Percentiles rank a stretch among this genome's conserved stretches.
Evolutionary conservation across 345 rosid species (phyloP).

Genomic region (Linum trigynum): DNA sequence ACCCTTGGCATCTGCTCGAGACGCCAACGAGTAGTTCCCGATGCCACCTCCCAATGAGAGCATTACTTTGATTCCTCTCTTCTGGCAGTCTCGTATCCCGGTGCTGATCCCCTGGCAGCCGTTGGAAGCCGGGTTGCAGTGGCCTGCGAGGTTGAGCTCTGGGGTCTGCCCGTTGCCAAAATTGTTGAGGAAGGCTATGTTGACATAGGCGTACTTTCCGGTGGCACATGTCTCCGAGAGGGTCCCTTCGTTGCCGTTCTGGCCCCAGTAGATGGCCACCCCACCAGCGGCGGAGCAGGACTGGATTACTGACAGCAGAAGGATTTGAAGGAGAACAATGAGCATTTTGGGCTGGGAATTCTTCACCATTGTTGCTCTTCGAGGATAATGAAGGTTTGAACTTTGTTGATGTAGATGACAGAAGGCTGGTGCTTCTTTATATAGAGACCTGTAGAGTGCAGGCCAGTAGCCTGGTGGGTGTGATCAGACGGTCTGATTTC

Average conservation of each 20-base stretch:
- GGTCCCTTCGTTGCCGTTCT: neutral
- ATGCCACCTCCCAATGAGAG: neutral
- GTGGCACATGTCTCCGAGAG: neutral
- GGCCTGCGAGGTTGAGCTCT: neutral
- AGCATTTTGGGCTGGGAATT: too few relatives aligned
- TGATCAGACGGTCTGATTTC: too few relatives aligned
- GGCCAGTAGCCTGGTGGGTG: too few relatives aligned
- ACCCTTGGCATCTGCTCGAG: neutral
- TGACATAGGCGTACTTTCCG: neutral
- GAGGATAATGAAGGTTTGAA: too few relatives aligned
- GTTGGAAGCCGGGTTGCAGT: neutral
- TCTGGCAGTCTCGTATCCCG: neutral
- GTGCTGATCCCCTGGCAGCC: neutral
- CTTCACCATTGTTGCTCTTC: too few relatives aligned
- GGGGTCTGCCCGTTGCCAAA: neutral
- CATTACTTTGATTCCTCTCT: neutral
- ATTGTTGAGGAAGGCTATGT: neutral
- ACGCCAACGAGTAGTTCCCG: neutral
- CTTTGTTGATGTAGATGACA: too few relatives aligned
- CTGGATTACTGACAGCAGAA: too few relatives aligned
- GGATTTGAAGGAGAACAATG: too few relatives aligned
- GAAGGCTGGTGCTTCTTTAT: too few relatives aligned
- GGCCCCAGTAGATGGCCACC: neutral
- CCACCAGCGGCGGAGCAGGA: neutral
- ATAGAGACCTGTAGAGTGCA: too few relatives aligned